These are phyloP conservation scores for Xylaria curta DNA, from an alignment of 495 filamentous ascomycete species.

Conservation along the genomic window DNA sequence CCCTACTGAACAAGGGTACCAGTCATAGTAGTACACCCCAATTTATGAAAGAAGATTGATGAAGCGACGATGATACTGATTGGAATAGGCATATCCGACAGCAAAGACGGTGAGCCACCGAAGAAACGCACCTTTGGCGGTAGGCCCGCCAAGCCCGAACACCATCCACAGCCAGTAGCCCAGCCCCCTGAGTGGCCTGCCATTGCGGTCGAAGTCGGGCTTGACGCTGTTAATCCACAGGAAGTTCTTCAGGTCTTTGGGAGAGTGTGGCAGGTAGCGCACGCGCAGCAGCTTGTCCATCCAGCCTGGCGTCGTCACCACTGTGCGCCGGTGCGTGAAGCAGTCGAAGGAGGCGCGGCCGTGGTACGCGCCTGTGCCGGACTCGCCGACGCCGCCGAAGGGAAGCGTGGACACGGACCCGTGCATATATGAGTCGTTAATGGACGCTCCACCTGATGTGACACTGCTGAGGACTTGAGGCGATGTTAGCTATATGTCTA, in stretches of 20 bases:
- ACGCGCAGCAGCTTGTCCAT: conserved; percentile 75
- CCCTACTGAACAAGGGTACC: no score
- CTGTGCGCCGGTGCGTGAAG: conserved; percentile 80
- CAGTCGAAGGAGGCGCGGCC: conserved; percentile 83
- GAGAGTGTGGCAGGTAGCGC: conserved; percentile 79
- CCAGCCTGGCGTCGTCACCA: conserved; percentile 81
- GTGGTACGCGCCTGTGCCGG: conserved; percentile 82
- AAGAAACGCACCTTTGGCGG: conserved; percentile 55
- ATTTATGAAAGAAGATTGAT: background rate
- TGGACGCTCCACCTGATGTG: conserved; percentile 76
- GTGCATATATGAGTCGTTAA: conserved; percentile 88
- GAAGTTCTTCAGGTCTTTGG: conserved; percentile 59
- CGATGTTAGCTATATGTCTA: conserved; percentile 15
- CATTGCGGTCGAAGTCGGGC: conserved; percentile 86
- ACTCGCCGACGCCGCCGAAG: conserved; percentile 91
- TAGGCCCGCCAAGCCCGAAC: conserved; percentile 52
- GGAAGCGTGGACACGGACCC: conserved; percentile 74
- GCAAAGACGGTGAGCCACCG: conserved; percentile 53
- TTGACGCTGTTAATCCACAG: conserved; percentile 60
- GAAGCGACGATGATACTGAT: conserved; percentile 25
- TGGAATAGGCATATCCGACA: conserved; percentile 33
- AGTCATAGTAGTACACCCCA: background rate
- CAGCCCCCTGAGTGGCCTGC: conserved; percentile 59
- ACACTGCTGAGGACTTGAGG: conserved; percentile 63
- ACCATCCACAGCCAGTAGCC: conserved; percentile 55